Base-by-base conservation (phyloP, 2,329 filamentous ascomycete genomes). In the Cordyceps tenuipes region DNA sequence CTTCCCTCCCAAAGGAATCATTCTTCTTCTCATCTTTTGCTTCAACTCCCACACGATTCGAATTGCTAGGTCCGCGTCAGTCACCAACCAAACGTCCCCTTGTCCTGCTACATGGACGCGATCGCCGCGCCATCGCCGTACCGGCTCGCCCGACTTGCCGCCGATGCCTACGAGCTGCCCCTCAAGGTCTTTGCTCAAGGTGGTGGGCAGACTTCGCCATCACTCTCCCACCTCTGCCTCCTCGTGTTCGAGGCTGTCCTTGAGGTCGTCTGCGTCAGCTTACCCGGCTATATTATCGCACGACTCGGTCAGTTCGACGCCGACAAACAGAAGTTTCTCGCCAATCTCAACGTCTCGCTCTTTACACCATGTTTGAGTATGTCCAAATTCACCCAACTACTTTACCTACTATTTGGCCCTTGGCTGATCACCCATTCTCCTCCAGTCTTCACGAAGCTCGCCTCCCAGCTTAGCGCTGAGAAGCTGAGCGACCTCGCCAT, bases 321-420 rank as follows among this genome's bases (percentile, higher is more conserved):
- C 64, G 91, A 96, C 56, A 90, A 92, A 72, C 94, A 99, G 73
- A 97, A 97, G 75, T 95, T 99, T 70, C 81, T 97, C 55, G 93
- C 94, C 58, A 97, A 99, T 70, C 80, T 99, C 66, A 99, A 99
- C 73, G 91, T 97, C 62, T 90, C 89, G 77, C 81, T 99, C 47
- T 99, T 99, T 75, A 99, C 94, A 34, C 94, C 94, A 65, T 97
- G 94, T 73, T 85, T 99, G 64, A 95, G 90, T 95, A 85, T 63
- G 87, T 75, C 41, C 51, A 23, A 36, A 31, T 9, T 7, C 7
- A 6, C 2, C 26, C 13, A 19, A 23, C 17, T 5, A n/a, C 15
- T 10, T 8, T 43, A 7, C 39, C 13, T 13, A 19, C 8, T 15
- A 9, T 12, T 13, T n/a, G 31, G 23, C 60, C 23, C 6, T 59